Evolutionary conservation across 169 alveolate genomes (phyloP).

Genomic region (Cryptosporidium tyzzeri): DNA sequence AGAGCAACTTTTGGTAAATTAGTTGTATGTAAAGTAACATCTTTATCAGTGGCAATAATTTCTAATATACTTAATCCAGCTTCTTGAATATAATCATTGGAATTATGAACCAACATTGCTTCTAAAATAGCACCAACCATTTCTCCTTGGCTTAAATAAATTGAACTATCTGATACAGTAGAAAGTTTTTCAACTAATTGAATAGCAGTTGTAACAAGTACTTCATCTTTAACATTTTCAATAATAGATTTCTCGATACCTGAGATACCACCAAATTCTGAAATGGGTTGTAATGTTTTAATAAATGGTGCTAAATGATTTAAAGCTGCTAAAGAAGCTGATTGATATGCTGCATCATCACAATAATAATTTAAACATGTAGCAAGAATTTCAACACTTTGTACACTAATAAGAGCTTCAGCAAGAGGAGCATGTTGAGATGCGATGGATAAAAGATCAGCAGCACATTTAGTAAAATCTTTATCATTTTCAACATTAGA

Average conservation of each 20-base stretch:
- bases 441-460: constrained; percentile 82
- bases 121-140: constrained; percentile 87
- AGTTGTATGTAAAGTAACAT: constrained; percentile 85
- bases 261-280: constrained; percentile 91
- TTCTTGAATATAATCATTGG: constrained; percentile 84
- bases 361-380: constrained; percentile 91
- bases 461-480: constrained; percentile 71
- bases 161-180: constrained; percentile 84
- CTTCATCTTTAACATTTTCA: constrained; percentile 83
- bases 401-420: constrained; percentile 86
- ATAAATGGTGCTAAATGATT: constrained; percentile 87
- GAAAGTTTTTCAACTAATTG: constrained; percentile 86
- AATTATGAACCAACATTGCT: constrained; percentile 90
- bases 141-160: constrained; percentile 85
- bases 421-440: constrained; percentile 89
- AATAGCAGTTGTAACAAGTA: constrained; percentile 86
- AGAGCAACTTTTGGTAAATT: constrained; percentile 83
- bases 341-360: constrained; percentile 85
- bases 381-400: constrained; percentile 89
- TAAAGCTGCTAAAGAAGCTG: constrained; percentile 85
- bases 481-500: constrained; percentile 69
- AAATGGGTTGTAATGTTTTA: constrained; percentile 83
- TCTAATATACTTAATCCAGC: constrained; percentile 88
- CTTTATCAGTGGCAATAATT: constrained; percentile 89
- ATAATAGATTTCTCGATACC: constrained; percentile 87